These are phyloP conservation scores for Debaryomyces psychrophilus DNA, from an alignment of 1,139 yeast genomes.

Conservation along the genomic window DNA sequence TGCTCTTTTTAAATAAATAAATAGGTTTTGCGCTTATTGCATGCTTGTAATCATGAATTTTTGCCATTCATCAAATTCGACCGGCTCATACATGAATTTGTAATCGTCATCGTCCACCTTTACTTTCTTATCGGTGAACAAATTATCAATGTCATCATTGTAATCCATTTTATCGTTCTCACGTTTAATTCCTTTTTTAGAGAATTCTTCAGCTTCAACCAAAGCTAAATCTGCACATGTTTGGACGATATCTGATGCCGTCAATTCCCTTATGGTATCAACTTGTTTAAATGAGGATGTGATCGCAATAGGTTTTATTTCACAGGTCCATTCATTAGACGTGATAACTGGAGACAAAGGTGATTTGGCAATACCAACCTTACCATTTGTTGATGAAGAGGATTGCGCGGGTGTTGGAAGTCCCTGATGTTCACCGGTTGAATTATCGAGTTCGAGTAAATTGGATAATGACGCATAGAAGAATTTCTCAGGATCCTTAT, in stretches of 20 bases:
- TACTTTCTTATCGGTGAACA: slow-evolving; percentile 41
- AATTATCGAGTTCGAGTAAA: slow-evolving; percentile 49
- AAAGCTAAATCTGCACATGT: slow-evolving; percentile 28
- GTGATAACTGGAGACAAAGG: slow-evolving; percentile 38
- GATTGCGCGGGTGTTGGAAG: slow-evolving; percentile 35
- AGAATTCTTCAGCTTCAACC: slow-evolving; percentile 10
- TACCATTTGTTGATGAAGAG: slow-evolving; percentile 14
- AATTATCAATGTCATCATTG: slow-evolving; percentile 37
- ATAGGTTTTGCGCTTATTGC: slow-evolving; percentile 12
- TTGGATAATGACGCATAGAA: slow-evolving; percentile 56
- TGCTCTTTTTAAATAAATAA: not conserved
- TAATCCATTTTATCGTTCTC: slow-evolving; percentile 27
- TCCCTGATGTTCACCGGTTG: slow-evolving; percentile 28
- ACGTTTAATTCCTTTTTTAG: slow-evolving; percentile 22
- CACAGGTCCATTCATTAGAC: slow-evolving; percentile 46
- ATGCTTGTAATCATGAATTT: slow-evolving; percentile 26
- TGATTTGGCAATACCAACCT: slow-evolving; percentile 23
- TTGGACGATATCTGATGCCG: slow-evolving; percentile 33
- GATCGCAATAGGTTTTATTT: slow-evolving; percentile 49
- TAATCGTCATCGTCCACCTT: slow-evolving; percentile 29
- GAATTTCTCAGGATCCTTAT: slow-evolving; percentile 51
- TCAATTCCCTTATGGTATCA: slow-evolving; percentile 37
- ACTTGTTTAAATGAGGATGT: slow-evolving; percentile 52
- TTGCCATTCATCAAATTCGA: slow-evolving; percentile 47
- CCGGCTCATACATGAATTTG: slow-evolving; percentile 35